Percentiles rank a stretch among this genome's conserved stretches.
Conservation (phyloP, 192 early-diverging fungal genomes). For the Powellomyces hirtus region DNA sequence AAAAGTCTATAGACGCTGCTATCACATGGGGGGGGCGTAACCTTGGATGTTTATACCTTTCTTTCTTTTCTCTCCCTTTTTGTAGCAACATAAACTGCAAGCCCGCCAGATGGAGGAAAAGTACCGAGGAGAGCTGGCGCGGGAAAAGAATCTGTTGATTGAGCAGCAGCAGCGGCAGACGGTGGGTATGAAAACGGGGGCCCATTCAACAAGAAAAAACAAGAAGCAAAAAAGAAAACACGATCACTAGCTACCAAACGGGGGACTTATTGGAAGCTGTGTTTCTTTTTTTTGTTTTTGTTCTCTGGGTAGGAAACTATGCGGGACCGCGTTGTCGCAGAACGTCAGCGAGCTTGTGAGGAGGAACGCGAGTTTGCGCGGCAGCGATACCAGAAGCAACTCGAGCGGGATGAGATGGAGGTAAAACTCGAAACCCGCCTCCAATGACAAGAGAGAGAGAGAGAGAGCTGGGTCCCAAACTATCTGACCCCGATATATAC, state of each 20-base stretch:
- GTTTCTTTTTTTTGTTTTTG: no score
- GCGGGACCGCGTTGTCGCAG: constrained; percentile 39
- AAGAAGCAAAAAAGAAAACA: no score
- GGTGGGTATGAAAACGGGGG: constrained; percentile 18
- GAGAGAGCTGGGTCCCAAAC: no score
- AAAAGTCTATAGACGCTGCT: no score
- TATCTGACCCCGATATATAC: no score
- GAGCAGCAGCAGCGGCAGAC: constrained; percentile 54
- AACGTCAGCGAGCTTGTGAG: constrained; percentile 55
- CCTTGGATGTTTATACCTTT: neutral
- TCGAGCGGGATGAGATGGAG: constrained; percentile 65
- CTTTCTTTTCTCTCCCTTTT: neutral
- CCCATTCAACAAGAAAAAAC: neutral
- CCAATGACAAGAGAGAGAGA: neutral
- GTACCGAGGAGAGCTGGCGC: constrained; percentile 39
- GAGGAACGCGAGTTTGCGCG: constrained; percentile 61
- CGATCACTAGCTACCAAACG: no score
- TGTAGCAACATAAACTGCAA: constrained; percentile 57
- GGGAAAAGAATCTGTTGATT: constrained; percentile 43
- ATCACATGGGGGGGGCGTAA: neutral
- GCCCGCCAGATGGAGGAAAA: constrained; percentile 55
- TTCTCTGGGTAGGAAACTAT: constrained; percentile 31
- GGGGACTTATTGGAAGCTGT: no score
- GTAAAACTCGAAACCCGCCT: constrained; percentile 28
- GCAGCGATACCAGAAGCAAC: constrained; percentile 58